Percentiles rank a stretch among this genome's conserved stretches.
Evolutionary conservation across 78 protist genomes (phyloP).

Genomic region (Polysphondylium violaceum): DNA sequence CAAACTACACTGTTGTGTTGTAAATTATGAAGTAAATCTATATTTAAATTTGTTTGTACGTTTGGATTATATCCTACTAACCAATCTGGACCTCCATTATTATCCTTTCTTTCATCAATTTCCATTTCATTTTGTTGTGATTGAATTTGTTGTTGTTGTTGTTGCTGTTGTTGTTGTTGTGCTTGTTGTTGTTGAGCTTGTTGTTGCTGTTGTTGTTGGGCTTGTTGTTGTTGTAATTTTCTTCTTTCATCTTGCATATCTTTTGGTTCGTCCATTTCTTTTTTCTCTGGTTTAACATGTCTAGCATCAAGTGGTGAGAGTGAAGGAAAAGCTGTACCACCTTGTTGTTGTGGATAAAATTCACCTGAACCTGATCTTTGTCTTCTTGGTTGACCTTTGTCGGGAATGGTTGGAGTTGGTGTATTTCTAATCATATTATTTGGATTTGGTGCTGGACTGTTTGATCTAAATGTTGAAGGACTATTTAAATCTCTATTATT

Average conservation of each 20-base stretch:
- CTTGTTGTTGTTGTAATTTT: neutral
- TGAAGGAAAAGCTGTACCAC: conserved; percentile 27
- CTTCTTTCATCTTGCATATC: neutral
- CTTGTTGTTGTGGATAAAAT: conserved; percentile 38
- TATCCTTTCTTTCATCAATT: conserved; percentile 34
- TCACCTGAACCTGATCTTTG: conserved; percentile 45
- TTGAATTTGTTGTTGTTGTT: neutral
- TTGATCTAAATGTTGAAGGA: conserved; percentile 52
- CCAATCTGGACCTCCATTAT: conserved; percentile 78
- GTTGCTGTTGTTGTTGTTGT: conserved; percentile 2
- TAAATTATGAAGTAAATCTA: conserved; percentile 79
- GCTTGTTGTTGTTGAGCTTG: neutral
- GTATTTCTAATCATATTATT: conserved; percentile 4
- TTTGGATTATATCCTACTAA: conserved; percentile 83
- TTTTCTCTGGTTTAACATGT: neutral
- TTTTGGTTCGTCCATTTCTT: neutral
- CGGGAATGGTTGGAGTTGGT: conserved; percentile 77
- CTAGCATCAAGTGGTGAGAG: conserved; percentile 10
- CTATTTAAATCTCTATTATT: conserved; percentile 68
- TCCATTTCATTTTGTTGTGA: conserved; percentile 8
- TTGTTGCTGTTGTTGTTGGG: conserved; percentile 8
- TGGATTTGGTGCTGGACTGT: conserved; percentile 59
- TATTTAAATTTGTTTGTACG: conserved; percentile 81
- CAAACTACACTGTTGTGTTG: conserved; percentile 90
- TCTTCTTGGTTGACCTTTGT: conserved; percentile 21